Base-by-base conservation (phyloP, 352 stramenopile genomes). In the Thraustochytrium striatum region DNA sequence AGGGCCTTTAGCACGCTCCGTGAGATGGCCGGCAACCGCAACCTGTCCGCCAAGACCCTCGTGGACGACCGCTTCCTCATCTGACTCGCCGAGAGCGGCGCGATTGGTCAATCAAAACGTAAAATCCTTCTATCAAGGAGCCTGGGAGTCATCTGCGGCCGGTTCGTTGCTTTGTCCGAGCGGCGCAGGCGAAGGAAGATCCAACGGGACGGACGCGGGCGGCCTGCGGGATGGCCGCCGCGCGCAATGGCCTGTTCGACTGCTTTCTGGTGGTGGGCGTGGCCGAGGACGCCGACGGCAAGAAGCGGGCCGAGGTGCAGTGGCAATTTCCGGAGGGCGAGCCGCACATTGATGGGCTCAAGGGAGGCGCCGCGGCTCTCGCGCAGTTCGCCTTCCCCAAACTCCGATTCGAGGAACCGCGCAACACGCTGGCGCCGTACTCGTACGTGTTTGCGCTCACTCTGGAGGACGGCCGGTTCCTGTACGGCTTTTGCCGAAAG, bases 1-100 rank as follows among this genome's bases (percentile, higher is more conserved):
- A 25, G 52, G 0, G 35, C 65, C 35, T 72, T 82, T 30, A 21
- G 59, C 28, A 30, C n/a, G 2, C 28, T 69, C n/a, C 61, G 73
- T 2, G 30, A 57, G 32, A 19, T 81, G 19, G 69, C 33, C 28
- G 73, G 73, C 1, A 59, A 81, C 30, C 16, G n/a, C 9, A 82
- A 82, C 39, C 44, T 82, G 7, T 81, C 73, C 68, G 25, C 30
- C 16, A 82, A 80, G 43, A 82, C 73, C 2, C 50, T 82, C 16
- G 47, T 82, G 7, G 73, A 82, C 30, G 73, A 82, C 41, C 28
- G 73, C 8, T 82, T 82, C 33, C 73, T 82, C 47, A 58, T 69
- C n/a, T 82, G 36, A 82, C 11, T n/a, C n/a, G n/a, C n/a, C n/a
- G n/a, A n/a, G n/a, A n/a, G n/a, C n/a, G n/a, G n/a, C n/a, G n/a